A percentile compares a stretch with the other conserved stretches of the same genome.
These are phyloP conservation scores for Globisporangium cederbergense DNA, from an alignment of 352 stramenopile genomes.

Conservation along the genomic window DNA sequence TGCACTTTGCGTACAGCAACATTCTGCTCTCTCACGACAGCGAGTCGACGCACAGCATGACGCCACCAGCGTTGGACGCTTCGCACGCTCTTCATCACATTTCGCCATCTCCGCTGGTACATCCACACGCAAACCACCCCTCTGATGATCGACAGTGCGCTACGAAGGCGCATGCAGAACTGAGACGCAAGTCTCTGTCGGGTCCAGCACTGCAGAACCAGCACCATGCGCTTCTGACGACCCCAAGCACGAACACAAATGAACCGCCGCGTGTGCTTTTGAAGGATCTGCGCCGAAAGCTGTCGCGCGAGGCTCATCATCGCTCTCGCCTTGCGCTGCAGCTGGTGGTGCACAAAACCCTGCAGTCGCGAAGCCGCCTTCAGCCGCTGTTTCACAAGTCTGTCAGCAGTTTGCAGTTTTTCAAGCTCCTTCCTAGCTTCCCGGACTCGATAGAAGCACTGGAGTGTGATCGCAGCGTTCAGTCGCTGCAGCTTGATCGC, in stretches of 20 bases:
- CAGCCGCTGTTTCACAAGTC: background rate
- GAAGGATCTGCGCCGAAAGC: conserved; percentile 43
- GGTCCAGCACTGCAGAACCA: conserved; percentile 39
- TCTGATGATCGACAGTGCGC: conserved; percentile 14
- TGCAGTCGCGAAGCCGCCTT: conserved; percentile 30
- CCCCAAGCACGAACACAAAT: conserved; percentile 12
- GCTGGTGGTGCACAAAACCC: conserved; percentile 32
- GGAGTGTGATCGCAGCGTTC: conserved; percentile 34
- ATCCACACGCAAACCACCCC: conserved; percentile 22
- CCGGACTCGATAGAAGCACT: conserved; percentile 32
- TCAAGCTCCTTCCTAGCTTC: conserved; percentile 18
- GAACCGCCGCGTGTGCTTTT: conserved; percentile 44
- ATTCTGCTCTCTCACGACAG: background rate
- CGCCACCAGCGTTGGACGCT: conserved; percentile 57
- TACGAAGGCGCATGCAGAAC: conserved; percentile 8
- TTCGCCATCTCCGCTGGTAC: conserved; percentile 19
- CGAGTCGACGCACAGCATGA: background rate
- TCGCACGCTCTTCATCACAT: background rate
- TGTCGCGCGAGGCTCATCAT: conserved; percentile 30
- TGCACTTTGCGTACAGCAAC: background rate
- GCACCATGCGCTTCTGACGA: conserved; percentile 13
- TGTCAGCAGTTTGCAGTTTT: conserved; percentile 20
- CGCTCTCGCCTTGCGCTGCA: conserved; percentile 33
- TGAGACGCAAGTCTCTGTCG: conserved; percentile 22
- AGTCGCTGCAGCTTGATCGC: conserved; percentile 40